Evolutionary conservation across 2,329 filamentous ascomycete genomes (phyloP).

Genomic region (Polychaeton citri): DNA sequence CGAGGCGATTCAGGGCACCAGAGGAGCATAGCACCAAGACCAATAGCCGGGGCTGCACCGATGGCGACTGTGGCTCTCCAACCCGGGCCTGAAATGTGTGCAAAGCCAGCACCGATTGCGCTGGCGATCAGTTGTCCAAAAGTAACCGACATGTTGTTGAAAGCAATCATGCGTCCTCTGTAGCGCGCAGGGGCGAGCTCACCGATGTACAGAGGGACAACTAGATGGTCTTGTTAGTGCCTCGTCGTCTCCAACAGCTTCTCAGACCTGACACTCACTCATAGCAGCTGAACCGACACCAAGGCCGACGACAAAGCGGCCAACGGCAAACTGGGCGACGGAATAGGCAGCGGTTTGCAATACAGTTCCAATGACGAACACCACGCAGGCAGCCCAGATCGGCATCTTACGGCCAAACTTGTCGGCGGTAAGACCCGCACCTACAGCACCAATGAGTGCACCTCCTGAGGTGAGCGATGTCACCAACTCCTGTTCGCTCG

Average conservation of each 20-base stretch:
- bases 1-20: conserved; percentile 38
- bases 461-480: conserved; percentile 39
- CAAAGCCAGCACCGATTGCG: conserved; percentile 19
- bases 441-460: conserved; percentile 31
- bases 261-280: too few species aligned
- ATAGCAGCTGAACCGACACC: conserved; percentile 38
- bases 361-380: conserved; percentile 27
- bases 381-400: conserved; percentile 28
- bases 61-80: conserved; percentile 39
- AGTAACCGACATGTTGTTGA: conserved; percentile 33
- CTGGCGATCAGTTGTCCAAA: conserved; percentile 20
- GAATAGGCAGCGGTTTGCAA: conserved; percentile 15
- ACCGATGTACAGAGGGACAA: conserved; percentile 32
- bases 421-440: conserved; percentile 20
- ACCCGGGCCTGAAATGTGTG: conserved; percentile 25
- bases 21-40: conserved; percentile 29
- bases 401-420: conserved; percentile 26
- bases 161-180: conserved; percentile 35
- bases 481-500: conserved; percentile 37
- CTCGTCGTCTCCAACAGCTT: neutral
- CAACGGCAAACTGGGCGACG: conserved; percentile 31
- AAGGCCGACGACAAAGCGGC: conserved; percentile 35
- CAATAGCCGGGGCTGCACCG: conserved; percentile 34
- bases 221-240: conserved; percentile 1
- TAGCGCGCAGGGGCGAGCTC: conserved; percentile 38